phyloP scores from a whole-genome alignment of 164 flowering plant genomes.

The Kingdonia uniflora region DNA sequence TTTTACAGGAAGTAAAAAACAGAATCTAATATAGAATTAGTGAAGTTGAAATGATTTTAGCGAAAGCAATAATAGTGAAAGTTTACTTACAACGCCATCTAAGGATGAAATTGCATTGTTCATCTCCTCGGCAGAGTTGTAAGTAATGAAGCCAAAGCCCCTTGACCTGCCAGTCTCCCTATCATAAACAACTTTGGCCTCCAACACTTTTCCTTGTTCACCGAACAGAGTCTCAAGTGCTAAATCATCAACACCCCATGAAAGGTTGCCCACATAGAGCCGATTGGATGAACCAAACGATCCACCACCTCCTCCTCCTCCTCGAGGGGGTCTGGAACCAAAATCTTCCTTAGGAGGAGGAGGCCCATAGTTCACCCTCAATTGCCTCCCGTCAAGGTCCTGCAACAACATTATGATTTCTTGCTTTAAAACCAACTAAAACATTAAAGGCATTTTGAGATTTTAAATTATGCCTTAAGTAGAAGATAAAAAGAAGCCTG shows the following conservation, averaged over 20 bases:
- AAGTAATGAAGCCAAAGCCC: constrained; percentile 95
- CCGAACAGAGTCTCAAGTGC: constrained; percentile 67
- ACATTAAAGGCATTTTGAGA: no score
- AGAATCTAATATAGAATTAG: neutral
- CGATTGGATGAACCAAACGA: constrained; percentile 24
- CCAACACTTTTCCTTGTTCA: constrained; percentile 78
- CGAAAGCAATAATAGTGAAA: neutral
- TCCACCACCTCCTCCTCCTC: constrained; percentile 12
- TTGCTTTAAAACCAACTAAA: constrained; percentile 1
- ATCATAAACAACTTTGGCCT: constrained; percentile 81
- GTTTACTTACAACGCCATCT: constrained; percentile 66
- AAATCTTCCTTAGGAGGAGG: constrained; percentile 36
- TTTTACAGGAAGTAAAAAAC: neutral
- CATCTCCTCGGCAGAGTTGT: constrained; percentile 58
- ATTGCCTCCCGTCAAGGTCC: constrained; percentile 39
- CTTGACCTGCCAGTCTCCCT: constrained; percentile 86
- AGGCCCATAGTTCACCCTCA: constrained; percentile 54
- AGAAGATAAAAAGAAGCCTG: no score
- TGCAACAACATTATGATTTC: constrained; percentile 6
- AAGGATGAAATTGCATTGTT: constrained; percentile 59
- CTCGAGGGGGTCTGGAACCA: constrained; percentile 23
- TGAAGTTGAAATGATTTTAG: neutral
- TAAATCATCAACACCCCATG: constrained; percentile 81
- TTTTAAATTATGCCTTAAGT: no score
- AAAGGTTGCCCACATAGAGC: constrained; percentile 73